Conservation (phyloP, 495 filamentous ascomycete genomes). For the Staphylotrichum longicolle region DNA sequence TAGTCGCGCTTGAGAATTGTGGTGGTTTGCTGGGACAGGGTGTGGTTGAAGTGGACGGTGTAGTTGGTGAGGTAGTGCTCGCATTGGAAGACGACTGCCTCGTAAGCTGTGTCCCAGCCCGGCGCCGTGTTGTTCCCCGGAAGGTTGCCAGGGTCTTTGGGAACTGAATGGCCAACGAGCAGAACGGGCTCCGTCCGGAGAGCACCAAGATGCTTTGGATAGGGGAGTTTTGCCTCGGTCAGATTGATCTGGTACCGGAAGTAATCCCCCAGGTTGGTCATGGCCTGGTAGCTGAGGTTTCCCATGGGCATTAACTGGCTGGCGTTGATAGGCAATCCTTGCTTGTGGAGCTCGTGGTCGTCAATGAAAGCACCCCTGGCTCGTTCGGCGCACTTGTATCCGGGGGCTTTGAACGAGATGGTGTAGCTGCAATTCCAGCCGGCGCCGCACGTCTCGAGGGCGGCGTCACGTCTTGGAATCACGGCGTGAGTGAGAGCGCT, state of each 20-base stretch:
- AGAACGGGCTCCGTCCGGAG: conserved; percentile 30
- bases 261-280: conserved; percentile 29
- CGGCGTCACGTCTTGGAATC: conserved; percentile 22
- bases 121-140: conserved; percentile 6
- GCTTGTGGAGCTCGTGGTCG: conserved; percentile 12
- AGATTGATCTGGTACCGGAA: conserved; percentile 21
- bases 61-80: conserved; percentile 33
- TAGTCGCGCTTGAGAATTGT: conserved; percentile 22
- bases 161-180: conserved; percentile 27
- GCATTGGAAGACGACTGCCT: conserved; percentile 27
- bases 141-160: conserved; percentile 5
- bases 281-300: conserved; percentile 24
- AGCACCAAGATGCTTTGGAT: conserved; percentile 30
- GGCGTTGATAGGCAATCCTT: conserved; percentile 27
- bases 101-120: conserved; percentile 20
- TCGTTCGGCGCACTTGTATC: conserved; percentile 31
- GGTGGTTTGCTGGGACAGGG: conserved; percentile 19
- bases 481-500: conserved; percentile 21
- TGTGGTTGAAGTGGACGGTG: conserved; percentile 34
- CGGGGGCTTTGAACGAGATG: conserved; percentile 28
- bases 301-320: conserved; percentile 27
- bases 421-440: conserved; percentile 38
- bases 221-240: conserved; percentile 10
- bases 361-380: conserved; percentile 24
- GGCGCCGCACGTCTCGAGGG: conserved; percentile 29